Evolutionary conservation across 2,329 filamentous ascomycete species (phyloP).

Genomic region (Rutstroemia sp.): DNA sequence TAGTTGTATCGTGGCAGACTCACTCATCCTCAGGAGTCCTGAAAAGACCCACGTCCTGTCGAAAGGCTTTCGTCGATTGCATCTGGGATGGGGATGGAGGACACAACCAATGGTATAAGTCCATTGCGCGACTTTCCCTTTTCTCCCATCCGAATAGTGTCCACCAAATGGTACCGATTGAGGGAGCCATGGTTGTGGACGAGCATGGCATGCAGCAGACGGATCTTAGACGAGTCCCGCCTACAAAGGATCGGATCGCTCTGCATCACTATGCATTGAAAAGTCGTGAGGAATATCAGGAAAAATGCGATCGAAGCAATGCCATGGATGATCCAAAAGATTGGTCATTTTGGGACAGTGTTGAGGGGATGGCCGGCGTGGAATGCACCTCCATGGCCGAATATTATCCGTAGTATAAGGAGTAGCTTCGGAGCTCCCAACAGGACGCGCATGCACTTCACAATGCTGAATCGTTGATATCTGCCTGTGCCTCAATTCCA

Average conservation of each 20-base stretch:
- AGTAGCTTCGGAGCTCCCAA: too few species aligned
- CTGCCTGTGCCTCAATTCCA: too few species aligned
- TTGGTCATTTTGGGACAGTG: conserved; percentile 25
- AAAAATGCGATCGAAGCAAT: conserved; percentile 25
- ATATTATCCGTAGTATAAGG: conserved; percentile 17
- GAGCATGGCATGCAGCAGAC: conserved; percentile 19
- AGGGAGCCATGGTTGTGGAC: conserved; percentile 20
- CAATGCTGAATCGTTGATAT: too few species aligned
- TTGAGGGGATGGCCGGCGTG: conserved; percentile 22
- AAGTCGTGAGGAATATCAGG: conserved; percentile 28
- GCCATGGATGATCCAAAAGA: conserved; percentile 24
- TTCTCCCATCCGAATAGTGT: not conserved
- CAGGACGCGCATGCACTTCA: too few species aligned
- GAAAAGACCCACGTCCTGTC: conserved; percentile 20
- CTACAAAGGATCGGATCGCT: conserved; percentile 26
- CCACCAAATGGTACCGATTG: conserved; percentile 19
- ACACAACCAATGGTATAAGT: conserved; percentile 28
- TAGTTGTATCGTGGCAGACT: conserved; percentile 30
- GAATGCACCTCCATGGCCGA: conserved; percentile 24
- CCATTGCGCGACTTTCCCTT: conserved; percentile 24
- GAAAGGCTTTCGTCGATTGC: conserved; percentile 27
- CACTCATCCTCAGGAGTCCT: conserved; percentile 28
- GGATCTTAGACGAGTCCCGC: conserved; percentile 13
- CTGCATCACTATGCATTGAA: conserved; percentile 31
- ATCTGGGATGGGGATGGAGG: conserved; percentile 22